A percentile compares a stretch with the other conserved stretches of the same genome.
phyloP scores from a whole-genome alignment of 75 land plant genomes.

The Cunninghamia lanceolata region DNA sequence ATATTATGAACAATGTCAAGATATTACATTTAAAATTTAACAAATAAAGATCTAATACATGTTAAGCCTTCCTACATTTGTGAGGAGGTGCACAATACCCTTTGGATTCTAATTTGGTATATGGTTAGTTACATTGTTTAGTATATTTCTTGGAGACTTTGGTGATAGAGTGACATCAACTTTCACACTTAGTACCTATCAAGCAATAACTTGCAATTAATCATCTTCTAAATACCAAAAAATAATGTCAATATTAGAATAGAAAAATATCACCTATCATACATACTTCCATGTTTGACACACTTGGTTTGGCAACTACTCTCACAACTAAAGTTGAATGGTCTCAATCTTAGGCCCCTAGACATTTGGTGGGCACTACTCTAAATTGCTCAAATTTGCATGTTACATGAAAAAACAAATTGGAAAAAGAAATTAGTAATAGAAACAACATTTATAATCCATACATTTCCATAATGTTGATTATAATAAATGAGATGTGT shows the following conservation, averaged over 20 bases:
- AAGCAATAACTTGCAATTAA: neutral
- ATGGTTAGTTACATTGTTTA: neutral
- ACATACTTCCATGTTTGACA: neutral
- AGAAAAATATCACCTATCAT: neutral
- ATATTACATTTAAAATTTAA: too few relatives aligned
- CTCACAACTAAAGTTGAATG: neutral
- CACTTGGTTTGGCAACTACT: neutral
- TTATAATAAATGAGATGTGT: too few relatives aligned
- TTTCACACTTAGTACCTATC: neutral
- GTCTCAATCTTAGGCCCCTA: neutral
- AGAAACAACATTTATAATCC: too few relatives aligned
- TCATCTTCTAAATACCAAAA: neutral
- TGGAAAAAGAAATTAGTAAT: too few relatives aligned
- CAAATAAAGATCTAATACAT: too few relatives aligned
- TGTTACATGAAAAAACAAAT: too few relatives aligned
- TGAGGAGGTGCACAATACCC: too few relatives aligned
- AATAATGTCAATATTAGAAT: neutral
- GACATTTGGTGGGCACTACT: too few relatives aligned
- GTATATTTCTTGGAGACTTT: constrained; percentile 8
- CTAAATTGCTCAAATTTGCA: too few relatives aligned
- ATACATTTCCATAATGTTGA: too few relatives aligned
- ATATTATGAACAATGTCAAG: too few relatives aligned
- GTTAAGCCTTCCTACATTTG: too few relatives aligned
- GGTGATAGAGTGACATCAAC: neutral
- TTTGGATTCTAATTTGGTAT: constrained; percentile 28